Base-by-base conservation (phyloP, 164 flowering plant species). In the Taxillus chinensis region DNA sequence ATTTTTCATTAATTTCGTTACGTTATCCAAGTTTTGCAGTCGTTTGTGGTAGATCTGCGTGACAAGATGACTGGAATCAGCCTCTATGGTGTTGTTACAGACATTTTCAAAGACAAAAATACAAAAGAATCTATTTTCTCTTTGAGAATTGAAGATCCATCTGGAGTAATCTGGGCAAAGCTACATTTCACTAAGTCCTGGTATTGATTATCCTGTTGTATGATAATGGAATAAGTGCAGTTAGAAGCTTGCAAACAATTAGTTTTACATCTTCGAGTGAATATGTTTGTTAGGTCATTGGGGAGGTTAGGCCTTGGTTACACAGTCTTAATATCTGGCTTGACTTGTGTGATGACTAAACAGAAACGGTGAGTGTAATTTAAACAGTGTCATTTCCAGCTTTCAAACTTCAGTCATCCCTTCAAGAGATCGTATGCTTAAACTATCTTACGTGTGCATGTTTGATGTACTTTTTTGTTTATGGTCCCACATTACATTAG, bases 51-150 rank as follows among this genome's bases (percentile, higher is more conserved):
- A 42, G 89, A 93, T 77, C 86, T 93, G 62, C 83, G 71, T 53
- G 92, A 87, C 80, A 90, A 89, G 83, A 93, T 90, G 96, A 87
- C 83, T 67, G 67, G 87, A 64, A 60, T 90, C 70, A 83, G 92
- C 82, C 81, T 93, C 59, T 90, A 86, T 77, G 99, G 95, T 62
- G 78, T 69, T 57, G 83, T 93, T 58, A 77, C 65, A 57, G 80
- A 82, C 70, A 78, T 93, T 8, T 60, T 59, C 11, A 70, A 71
- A 59, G 89, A 84, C 46, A 72, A 45, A 66, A 73, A 68, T 67
- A 59, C 74, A 15, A 12, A 67, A 51, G 77, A 73, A 59, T 58
- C 70, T 64, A 55, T 76, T 62, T 86, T 82, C 71, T 74, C 74
- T 42, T 58, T 93, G 73, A 81, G 63, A 73, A 75, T 93, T 65